Evolutionary conservation across 805 yeast genomes (phyloP).

Genomic region (Nakazawaea holstii): DNA sequence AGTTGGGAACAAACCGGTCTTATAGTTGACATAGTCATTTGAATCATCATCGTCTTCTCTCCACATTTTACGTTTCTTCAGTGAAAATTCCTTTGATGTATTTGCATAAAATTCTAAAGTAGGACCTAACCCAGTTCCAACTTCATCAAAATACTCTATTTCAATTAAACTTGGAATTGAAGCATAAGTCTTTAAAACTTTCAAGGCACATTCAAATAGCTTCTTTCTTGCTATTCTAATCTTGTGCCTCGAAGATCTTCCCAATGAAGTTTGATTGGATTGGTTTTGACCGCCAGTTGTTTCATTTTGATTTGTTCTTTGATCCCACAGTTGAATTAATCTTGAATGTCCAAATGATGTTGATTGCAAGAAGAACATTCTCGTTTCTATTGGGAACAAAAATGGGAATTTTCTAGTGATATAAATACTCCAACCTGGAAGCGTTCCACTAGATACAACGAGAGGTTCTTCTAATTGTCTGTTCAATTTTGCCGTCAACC

Average conservation of each 20-base stretch:
- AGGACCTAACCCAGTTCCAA: conserved; percentile 96
- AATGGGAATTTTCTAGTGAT: conserved; percentile 76
- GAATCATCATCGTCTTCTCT: conserved; percentile 33
- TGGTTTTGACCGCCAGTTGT: conserved; percentile 19
- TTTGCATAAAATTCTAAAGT: conserved; percentile 87
- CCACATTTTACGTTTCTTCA: conserved; percentile 62
- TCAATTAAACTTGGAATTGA: conserved; percentile 78
- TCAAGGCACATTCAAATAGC: conserved; percentile 70
- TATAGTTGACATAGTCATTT: conserved; percentile 32
- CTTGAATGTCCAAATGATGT: conserved; percentile 91
- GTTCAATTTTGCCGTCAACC: conserved; percentile 78
- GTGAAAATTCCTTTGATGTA: conserved; percentile 71
- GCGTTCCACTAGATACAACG: conserved; percentile 76
- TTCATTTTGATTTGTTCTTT: conserved; percentile 33
- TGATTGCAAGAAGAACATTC: conserved; percentile 72
- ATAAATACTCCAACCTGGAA: conserved; percentile 81
- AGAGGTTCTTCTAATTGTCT: conserved; percentile 87
- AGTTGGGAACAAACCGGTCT: conserved; percentile 66
- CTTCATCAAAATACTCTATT: conserved; percentile 84
- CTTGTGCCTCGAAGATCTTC: conserved; percentile 75
- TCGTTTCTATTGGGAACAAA: conserved; percentile 75
- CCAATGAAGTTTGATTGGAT: conserved; percentile 37
- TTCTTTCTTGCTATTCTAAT: conserved; percentile 68
- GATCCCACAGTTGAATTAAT: conserved; percentile 72
- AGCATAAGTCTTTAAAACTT: conserved; percentile 72